Conservation (phyloP, 805 yeast genomes). For the Kregervanrija pseudodelftensis region DNA sequence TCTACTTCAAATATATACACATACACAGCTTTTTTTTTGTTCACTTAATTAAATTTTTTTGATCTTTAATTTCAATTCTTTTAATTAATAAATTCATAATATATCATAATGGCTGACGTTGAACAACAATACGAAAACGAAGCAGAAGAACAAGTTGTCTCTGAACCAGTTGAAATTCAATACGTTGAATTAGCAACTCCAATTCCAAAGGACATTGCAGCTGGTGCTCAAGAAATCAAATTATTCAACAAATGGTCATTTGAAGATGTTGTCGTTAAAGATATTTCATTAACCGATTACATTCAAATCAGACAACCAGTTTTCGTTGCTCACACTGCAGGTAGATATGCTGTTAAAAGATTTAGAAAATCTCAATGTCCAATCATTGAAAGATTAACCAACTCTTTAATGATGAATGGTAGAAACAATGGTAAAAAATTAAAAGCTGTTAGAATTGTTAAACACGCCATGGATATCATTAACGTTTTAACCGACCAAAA, state of each 20-base stretch:
- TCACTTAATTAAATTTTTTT: neutral
- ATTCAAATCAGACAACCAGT: slow-evolving; percentile 96
- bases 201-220: slow-evolving; percentile 94
- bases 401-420: slow-evolving; percentile 99
- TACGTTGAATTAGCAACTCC: slow-evolving; percentile 86
- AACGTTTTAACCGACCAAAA: slow-evolving; percentile 95
- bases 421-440: slow-evolving; percentile 99
- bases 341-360: slow-evolving; percentile 99
- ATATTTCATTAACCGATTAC: slow-evolving; percentile 97
- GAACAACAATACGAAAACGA: slow-evolving; percentile 37
- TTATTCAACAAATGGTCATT: slow-evolving; percentile 99
- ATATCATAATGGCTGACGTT: slow-evolving; percentile 70
- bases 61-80: neutral
- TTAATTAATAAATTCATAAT: neutral
- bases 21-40: no score
- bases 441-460: slow-evolving; percentile 99
- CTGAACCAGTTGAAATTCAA: slow-evolving; percentile 76
- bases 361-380: slow-evolving; percentile 99
- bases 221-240: slow-evolving; percentile 93
- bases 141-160: slow-evolving; percentile 59
- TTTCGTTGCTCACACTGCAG: slow-evolving; percentile 98
- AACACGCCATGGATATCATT: slow-evolving; percentile 98
- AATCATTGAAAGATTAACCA: slow-evolving; percentile 97
- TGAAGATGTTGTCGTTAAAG: slow-evolving; percentile 96
- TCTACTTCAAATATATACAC: no score